These are phyloP conservation scores for Ciborinia camelliae DNA, from an alignment of 2,329 filamentous ascomycete species.

Conservation along the genomic window DNA sequence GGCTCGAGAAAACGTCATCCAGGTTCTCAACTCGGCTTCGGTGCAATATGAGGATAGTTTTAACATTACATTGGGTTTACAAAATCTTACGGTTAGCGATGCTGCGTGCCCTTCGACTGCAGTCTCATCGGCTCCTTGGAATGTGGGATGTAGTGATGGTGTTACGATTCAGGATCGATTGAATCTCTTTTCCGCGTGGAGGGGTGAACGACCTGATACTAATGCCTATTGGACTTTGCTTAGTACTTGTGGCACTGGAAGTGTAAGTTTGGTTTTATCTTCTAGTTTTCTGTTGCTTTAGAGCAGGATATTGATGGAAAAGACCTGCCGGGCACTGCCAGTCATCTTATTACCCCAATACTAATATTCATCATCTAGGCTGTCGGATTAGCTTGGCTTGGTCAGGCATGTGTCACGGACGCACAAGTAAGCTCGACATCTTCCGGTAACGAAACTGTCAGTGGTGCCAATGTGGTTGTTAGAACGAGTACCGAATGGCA, in stretches of 20 bases:
- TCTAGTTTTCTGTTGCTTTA: neutral
- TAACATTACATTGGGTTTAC: constrained; percentile 89
- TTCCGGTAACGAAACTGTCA: constrained; percentile 64
- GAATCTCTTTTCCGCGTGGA: constrained; percentile 86
- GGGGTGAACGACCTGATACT: constrained; percentile 69
- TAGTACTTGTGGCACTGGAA: constrained; percentile 68
- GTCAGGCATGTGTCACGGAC: constrained; percentile 70
- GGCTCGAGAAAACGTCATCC: constrained; percentile 74
- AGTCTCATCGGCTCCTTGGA: constrained; percentile 73
- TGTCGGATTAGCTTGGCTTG: constrained; percentile 90
- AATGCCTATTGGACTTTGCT: constrained; percentile 93
- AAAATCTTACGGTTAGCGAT: constrained; percentile 77
- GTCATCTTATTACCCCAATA: neutral
- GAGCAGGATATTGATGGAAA: neutral
- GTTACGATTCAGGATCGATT: constrained; percentile 71
- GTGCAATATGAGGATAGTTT: constrained; percentile 85
- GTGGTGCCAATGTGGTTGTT: constrained; percentile 85
- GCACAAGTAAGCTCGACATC: constrained; percentile 52
- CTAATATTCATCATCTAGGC: constrained; percentile 43
- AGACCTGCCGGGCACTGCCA: neutral
- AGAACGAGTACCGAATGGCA: constrained; percentile 86
- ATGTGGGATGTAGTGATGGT: constrained; percentile 64
- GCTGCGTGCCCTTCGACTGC: constrained; percentile 69
- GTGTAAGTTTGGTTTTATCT: constrained; percentile 34
- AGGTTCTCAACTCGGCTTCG: constrained; percentile 81